Evolutionary conservation across 2,329 filamentous ascomycete species (phyloP), one percentile per base, ranked within the genome.

Genomic region (Fusarium sp.): DNA sequence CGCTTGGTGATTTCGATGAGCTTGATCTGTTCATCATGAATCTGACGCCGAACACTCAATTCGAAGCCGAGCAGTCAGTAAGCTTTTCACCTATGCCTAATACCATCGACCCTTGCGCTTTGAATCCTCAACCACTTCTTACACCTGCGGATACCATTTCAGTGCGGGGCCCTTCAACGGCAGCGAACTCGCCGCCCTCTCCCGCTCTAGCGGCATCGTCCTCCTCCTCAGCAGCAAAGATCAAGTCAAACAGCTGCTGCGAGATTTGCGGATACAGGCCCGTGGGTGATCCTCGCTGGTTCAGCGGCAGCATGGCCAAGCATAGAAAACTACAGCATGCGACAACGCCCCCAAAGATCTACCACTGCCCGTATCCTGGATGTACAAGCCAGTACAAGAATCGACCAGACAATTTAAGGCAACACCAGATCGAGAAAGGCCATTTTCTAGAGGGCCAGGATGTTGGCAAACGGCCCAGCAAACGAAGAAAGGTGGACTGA

Each of bases 241-340:
- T 80, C 2, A 84, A 85, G 61, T 81, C 84, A 1, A 75, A 82
- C 46, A 80, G 81, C 50, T 80, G 80, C 66, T 88, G 86, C 70
- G 81, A 84, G 22, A 77, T 86, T 18, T 88, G 86, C 63, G 85
- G 83, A 4, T 88, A 88, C 75, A 80, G 84, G 11, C 86, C 86
- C 2, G 86, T 85, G 66, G 86, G 86, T 6, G 81, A 86, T 49
- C 85, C 86, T n/a, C 81, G 84, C 60, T 88, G 86, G 86, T 88
- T 88, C 72, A 83, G 83, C 44, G 86, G 86, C 7, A 87, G 84
- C 73, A 87, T 88, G 86, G 82, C 85, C 49, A 88, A 88, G 75
- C 86, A 88, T 74, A 86, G 81, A 78, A 86, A 84, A 74, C 78
- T 84, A 61, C 83, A 86, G 75, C 86, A 88, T 75, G 83, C 84